Percentiles rank a stretch among this genome's conserved stretches.
Evolutionary conservation across 2,329 filamentous ascomycete species (phyloP).

Genomic region (Fusarium oxysporum): DNA sequence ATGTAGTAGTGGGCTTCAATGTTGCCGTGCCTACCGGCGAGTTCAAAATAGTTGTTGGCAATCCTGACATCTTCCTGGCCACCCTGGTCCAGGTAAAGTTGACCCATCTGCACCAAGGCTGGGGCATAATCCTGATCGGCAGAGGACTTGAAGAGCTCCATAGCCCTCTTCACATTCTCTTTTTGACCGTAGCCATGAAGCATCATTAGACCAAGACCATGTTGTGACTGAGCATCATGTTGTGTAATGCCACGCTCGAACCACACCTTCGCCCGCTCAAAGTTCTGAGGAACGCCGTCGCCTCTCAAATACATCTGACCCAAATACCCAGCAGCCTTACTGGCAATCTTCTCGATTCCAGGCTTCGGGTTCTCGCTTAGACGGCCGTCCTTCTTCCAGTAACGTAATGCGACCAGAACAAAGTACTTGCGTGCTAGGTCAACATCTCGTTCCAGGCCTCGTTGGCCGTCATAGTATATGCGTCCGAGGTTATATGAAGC

Average conservation of each 20-base stretch:
- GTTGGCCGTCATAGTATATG: slow-evolving; percentile 88
- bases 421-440: slow-evolving; percentile 84
- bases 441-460: slow-evolving; percentile 78
- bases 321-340: slow-evolving; percentile 87
- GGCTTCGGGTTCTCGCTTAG: slow-evolving; percentile 75
- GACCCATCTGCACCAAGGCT: slow-evolving; percentile 84
- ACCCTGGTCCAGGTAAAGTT: slow-evolving; percentile 88
- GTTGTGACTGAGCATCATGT: slow-evolving; percentile 85
- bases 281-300: slow-evolving; percentile 85
- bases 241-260: slow-evolving; percentile 82
- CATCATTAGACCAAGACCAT: slow-evolving; percentile 85
- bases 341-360: slow-evolving; percentile 80
- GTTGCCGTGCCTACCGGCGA: slow-evolving; percentile 83
- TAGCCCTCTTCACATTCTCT: slow-evolving; percentile 77
- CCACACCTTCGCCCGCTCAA: slow-evolving; percentile 81
- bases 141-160: slow-evolving; percentile 79
- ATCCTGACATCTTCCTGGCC: slow-evolving; percentile 74
- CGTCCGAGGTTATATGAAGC: slow-evolving; percentile 88
- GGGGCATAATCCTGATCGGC: slow-evolving; percentile 85
- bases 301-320: slow-evolving; percentile 91
- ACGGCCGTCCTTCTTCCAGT: slow-evolving; percentile 85
- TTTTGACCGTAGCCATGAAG: slow-evolving; percentile 80
- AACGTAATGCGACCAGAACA: slow-evolving; percentile 79
- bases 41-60: slow-evolving; percentile 87
- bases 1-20: slow-evolving; percentile 94